Evolutionary conservation across 2,329 filamentous ascomycete species (phyloP).

Genomic region (Fusarium lateritium): DNA sequence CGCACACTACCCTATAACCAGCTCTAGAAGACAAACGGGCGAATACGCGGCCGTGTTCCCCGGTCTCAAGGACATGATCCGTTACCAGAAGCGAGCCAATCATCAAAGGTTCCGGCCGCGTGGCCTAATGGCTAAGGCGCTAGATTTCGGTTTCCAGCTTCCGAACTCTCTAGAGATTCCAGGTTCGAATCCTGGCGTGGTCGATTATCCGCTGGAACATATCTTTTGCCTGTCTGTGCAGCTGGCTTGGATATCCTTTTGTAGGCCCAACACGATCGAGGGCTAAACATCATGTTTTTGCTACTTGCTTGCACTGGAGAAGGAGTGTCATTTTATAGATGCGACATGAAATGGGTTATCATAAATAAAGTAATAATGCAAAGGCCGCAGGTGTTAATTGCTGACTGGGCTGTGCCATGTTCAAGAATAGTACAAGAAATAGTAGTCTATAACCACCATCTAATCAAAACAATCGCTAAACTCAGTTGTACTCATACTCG

Average conservation of each 20-base stretch:
- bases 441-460: not conserved
- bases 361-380: too few relatives aligned
- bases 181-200: conserved; percentile 36
- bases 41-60: not conserved
- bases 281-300: too few relatives aligned
- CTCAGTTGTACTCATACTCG: not conserved
- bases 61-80: fast-evolving
- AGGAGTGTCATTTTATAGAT: too few relatives aligned
- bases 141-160: conserved; percentile 24
- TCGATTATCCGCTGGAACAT: not conserved
- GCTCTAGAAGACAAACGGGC: too few relatives aligned
- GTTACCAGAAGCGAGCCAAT: not conserved
- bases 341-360: too few relatives aligned
- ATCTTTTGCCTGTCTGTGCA: not conserved
- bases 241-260: not conserved
- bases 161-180: conserved; percentile 33
- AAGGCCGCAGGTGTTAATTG: not conserved
- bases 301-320: too few relatives aligned
- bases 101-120: conserved; percentile 23
- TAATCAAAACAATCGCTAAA: not conserved
- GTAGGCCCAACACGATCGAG: too few relatives aligned
- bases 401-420: not conserved
- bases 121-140: conserved; percentile 39
- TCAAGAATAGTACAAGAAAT: not conserved
- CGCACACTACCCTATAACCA: too few relatives aligned